Percentiles rank a stretch among this genome's conserved stretches.
Evolutionary conservation across 108 stramenopile genomes (phyloP).

Genomic region (Mediolabrus comicus): DNA sequence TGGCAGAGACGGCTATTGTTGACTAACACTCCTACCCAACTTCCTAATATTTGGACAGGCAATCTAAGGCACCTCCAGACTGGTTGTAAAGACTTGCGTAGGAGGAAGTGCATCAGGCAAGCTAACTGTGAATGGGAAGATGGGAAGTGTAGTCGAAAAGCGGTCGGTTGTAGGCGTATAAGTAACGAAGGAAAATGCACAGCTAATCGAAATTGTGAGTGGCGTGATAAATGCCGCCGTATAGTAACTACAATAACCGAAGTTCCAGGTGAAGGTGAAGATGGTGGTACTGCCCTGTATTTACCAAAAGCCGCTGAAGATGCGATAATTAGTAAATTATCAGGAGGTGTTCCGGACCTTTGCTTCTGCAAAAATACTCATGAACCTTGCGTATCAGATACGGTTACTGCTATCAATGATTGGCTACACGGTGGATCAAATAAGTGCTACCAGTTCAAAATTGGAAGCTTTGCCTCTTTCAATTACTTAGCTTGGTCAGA

Average conservation of each 20-base stretch:
- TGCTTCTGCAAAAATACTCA: not conserved
- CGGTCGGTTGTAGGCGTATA: not conserved
- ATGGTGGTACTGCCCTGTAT: no score
- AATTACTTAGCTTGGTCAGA: not conserved
- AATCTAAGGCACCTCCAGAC: not conserved
- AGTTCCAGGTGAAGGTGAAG: no score
- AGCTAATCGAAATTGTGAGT: no score
- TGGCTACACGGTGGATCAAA: not conserved
- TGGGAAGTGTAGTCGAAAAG: no score
- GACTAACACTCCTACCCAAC: not conserved
- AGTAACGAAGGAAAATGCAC: no score
- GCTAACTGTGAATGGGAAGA: not conserved
- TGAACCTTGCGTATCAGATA: not conserved
- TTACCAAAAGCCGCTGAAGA: no score
- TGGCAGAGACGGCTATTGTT: no score
- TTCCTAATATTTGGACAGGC: not conserved
- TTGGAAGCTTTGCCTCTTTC: not conserved
- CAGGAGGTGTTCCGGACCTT: not conserved
- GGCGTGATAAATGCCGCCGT: no score
- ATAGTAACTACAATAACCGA: no score
- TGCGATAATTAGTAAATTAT: not conserved
- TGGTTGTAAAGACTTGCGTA: not conserved
- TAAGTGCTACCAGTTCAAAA: not conserved
- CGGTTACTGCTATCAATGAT: not conserved
- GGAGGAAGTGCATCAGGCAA: not conserved